A percentile compares a stretch with the other conserved stretches of the same genome.
phyloP scores from a whole-genome alignment of 164 flowering plant genomes.

The Vitis rotundifolia region DNA sequence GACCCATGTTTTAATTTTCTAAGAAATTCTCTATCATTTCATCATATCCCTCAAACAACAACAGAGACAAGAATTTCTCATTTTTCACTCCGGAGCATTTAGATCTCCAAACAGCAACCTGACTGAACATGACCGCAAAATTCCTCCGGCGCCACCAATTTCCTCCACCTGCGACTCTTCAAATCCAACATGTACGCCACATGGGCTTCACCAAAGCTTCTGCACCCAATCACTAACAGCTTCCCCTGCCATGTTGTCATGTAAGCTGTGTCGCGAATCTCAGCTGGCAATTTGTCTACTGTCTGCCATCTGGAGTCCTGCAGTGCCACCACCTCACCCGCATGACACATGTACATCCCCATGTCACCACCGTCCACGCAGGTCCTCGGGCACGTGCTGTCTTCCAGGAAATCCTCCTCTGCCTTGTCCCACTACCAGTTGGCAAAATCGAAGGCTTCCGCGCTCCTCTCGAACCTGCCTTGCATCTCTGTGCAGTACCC shows the following conservation, averaged over 20 bases:
- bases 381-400: constrained; percentile 33
- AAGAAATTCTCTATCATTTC: no score
- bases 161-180: constrained; percentile 40
- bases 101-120: constrained; percentile 55
- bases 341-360: constrained; percentile 22
- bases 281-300: constrained; percentile 39
- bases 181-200: constrained; percentile 34
- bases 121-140: constrained; percentile 57
- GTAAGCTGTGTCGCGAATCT: constrained; percentile 18
- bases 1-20: no score
- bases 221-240: constrained; percentile 50
- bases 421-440: constrained; percentile 37
- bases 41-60: no score
- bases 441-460: constrained; percentile 40
- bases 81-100: no score
- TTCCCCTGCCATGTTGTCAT: constrained; percentile 34
- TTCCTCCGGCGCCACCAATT: constrained; percentile 29
- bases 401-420: constrained; percentile 24
- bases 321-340: constrained; percentile 23
- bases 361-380: constrained; percentile 27
- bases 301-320: constrained; percentile 35
- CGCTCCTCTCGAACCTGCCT: constrained; percentile 51
- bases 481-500: constrained; percentile 66
- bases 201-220: constrained; percentile 28
- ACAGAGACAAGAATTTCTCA: no score